Percentiles rank a stretch among this genome's conserved stretches.
phyloP scores from a whole-genome alignment of 148 eudicot species.

The Chenopodium berlandieri region DNA sequence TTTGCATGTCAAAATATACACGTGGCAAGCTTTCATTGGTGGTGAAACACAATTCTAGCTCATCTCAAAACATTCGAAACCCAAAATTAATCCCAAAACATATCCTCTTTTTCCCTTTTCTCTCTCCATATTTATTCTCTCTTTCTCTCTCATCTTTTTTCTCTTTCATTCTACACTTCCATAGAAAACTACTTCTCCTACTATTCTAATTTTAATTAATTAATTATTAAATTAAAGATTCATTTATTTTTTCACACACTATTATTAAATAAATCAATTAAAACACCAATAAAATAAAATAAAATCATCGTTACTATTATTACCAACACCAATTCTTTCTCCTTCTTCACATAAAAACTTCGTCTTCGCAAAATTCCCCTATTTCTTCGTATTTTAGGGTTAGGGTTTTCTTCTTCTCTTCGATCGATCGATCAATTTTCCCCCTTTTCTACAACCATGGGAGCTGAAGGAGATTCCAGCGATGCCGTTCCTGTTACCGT shows the following conservation, averaged over 20 bases:
- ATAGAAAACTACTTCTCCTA: background rate
- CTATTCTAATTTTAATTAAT: background rate
- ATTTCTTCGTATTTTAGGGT: conserved; percentile 30
- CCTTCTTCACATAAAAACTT: background rate
- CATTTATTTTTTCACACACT: too few relatives aligned
- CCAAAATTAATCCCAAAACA: background rate
- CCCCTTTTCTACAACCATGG: conserved; percentile 32
- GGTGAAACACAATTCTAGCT: background rate
- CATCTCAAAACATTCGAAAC: background rate
- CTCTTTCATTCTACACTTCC: background rate
- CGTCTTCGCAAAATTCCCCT: background rate
- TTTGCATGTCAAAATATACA: background rate
- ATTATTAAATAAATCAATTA: too few relatives aligned
- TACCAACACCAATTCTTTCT: background rate
- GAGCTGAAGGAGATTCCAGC: conserved; percentile 52
- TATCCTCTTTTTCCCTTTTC: background rate
- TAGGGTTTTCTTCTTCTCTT: conserved; percentile 20
- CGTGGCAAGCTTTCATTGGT: background rate
- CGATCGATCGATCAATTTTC: conserved; percentile 12
- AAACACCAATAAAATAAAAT: background rate
- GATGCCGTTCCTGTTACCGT: conserved; percentile 22
- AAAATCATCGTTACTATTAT: background rate
- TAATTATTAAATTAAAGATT: background rate
- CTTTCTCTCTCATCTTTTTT: background rate
- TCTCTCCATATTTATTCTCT: background rate